Conservation (phyloP, 2,329 filamentous ascomycete genomes). For the Dothideomycetes sp. region DNA sequence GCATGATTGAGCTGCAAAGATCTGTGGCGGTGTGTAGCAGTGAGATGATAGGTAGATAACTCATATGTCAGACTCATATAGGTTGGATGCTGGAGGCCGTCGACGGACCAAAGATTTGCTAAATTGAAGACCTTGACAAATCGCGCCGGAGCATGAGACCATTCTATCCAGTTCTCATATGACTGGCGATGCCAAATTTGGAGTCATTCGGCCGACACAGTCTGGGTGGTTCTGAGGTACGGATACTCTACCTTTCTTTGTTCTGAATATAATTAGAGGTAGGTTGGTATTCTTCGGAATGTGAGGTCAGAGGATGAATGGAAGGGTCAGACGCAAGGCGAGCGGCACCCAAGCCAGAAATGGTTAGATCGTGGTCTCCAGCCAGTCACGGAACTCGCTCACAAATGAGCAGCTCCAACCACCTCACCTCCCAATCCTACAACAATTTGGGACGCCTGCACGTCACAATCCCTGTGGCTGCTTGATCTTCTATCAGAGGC, state of each 20-base stretch:
- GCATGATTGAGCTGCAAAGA: slow-evolving; percentile 13
- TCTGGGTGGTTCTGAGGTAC: no score
- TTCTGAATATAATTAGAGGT: slow-evolving; percentile 11
- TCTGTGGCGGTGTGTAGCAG: slow-evolving; percentile 9
- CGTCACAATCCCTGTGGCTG: slow-evolving; percentile 12
- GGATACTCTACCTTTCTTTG: slow-evolving; percentile 11
- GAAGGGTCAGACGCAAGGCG: slow-evolving; percentile 9
- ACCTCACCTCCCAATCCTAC: slow-evolving; percentile 9
- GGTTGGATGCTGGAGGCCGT: slow-evolving; percentile 12
- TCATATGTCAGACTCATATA: slow-evolving; percentile 12
- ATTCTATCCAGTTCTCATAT: not conserved
- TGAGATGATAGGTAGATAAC: slow-evolving; percentile 4
- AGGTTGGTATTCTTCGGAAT: slow-evolving; percentile 5
- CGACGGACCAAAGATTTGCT: slow-evolving; percentile 8
- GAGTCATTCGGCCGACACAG: no score
- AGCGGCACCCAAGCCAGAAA: slow-evolving; percentile 1
- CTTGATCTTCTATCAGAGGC: slow-evolving; percentile 6
- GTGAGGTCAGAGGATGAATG: slow-evolving; percentile 8
- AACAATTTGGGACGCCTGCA: slow-evolving; percentile 9
- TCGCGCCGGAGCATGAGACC: not conserved
- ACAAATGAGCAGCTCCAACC: slow-evolving; percentile 12
- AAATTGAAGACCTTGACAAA: slow-evolving; percentile 10
- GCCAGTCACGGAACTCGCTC: slow-evolving; percentile 6
- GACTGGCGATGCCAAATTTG: not conserved
- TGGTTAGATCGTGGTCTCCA: slow-evolving; percentile 3